A percentile compares a stretch with the other conserved stretches of the same genome.
Evolutionary conservation across 2,329 filamentous ascomycete species (phyloP).

Genomic region (Claviceps purpurea): DNA sequence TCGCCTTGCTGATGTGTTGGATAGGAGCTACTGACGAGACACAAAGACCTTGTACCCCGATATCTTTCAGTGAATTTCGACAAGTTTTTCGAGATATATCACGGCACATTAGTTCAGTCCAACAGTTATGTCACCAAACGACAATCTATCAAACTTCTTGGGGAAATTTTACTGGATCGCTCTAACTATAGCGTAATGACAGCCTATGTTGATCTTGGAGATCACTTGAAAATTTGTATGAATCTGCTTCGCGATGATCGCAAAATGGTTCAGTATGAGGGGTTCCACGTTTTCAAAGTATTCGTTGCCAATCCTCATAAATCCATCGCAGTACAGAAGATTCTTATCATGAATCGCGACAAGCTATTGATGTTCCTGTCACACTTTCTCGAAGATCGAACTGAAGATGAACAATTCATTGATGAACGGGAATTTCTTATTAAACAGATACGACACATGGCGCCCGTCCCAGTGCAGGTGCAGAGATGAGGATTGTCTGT

Average conservation of each 20-base stretch:
- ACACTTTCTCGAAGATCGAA: slow-evolving; percentile 85
- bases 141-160: slow-evolving; percentile 93
- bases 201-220: slow-evolving; percentile 83
- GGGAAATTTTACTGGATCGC: slow-evolving; percentile 85
- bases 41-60: slow-evolving; percentile 79
- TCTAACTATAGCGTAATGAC: slow-evolving; percentile 99
- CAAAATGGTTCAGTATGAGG: slow-evolving; percentile 99
- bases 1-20: not conserved
- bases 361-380: slow-evolving; percentile 80
- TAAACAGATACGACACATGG: slow-evolving; percentile 73
- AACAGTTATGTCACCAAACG: slow-evolving; percentile 96
- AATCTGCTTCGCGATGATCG: slow-evolving; percentile 88
- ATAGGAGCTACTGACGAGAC: slow-evolving; percentile 83
- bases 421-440: slow-evolving; percentile 96
- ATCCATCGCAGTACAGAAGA: slow-evolving; percentile 87
- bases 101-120: slow-evolving; percentile 74
- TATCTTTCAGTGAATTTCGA: slow-evolving; percentile 87
- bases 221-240: slow-evolving; percentile 98
- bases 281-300: slow-evolving; percentile 98
- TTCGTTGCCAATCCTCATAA: slow-evolving; percentile 99
- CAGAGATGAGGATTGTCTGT: slow-evolving; percentile 23
- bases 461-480: slow-evolving; percentile 40
- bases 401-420: slow-evolving; percentile 95
- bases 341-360: slow-evolving; percentile 91
- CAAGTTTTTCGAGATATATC: slow-evolving; percentile 85